A percentile compares a stretch with the other conserved stretches of the same genome.
phyloP scores from a whole-genome alignment of 108 stramenopile genomes.

The Parmales sp. region DNA sequence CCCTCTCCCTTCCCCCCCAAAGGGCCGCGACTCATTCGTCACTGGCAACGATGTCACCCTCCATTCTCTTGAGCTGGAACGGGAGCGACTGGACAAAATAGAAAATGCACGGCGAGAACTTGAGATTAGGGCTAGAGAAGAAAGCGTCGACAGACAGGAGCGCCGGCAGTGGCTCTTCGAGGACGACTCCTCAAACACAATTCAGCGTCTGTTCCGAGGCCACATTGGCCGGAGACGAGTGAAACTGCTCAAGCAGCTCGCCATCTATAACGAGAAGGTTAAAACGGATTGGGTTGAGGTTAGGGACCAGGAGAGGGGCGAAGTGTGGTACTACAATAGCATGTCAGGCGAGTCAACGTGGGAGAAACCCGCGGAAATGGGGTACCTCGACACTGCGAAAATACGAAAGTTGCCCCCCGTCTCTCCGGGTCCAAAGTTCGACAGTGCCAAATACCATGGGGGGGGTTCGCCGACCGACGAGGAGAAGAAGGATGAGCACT shows the following conservation, averaged over 20 bases:
- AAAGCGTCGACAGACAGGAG: slow-evolving; percentile 15
- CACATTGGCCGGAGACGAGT: slow-evolving; percentile 12
- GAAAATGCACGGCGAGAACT: neutral
- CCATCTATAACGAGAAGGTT: neutral
- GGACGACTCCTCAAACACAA: slow-evolving; percentile 24
- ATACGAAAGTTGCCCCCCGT: slow-evolving; percentile 14
- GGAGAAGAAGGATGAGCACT: neutral
- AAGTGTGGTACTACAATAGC: slow-evolving; percentile 48
- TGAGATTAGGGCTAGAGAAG: neutral
- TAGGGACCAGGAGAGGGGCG: slow-evolving; percentile 33
- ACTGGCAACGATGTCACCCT: slow-evolving; percentile 14
- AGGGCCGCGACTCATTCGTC: slow-evolving; percentile 17
- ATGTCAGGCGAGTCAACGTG: slow-evolving; percentile 30
- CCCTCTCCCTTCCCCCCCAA: neutral
- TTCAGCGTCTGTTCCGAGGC: slow-evolving; percentile 22
- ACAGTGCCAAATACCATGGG: neutral
- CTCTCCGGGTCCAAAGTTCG: neutral
- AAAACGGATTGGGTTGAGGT: slow-evolving; percentile 30
- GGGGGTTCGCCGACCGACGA: neutral
- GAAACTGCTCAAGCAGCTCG: neutral
- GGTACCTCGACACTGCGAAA: neutral
- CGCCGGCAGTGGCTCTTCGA: slow-evolving; percentile 17
- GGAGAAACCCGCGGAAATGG: slow-evolving; percentile 31
- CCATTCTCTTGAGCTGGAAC: neutral
- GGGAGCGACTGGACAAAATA: slow-evolving; percentile 10